These are phyloP conservation scores for Fusarium sp. DNA, from an alignment of 2,329 filamentous ascomycete species.

Conservation along the genomic window DNA sequence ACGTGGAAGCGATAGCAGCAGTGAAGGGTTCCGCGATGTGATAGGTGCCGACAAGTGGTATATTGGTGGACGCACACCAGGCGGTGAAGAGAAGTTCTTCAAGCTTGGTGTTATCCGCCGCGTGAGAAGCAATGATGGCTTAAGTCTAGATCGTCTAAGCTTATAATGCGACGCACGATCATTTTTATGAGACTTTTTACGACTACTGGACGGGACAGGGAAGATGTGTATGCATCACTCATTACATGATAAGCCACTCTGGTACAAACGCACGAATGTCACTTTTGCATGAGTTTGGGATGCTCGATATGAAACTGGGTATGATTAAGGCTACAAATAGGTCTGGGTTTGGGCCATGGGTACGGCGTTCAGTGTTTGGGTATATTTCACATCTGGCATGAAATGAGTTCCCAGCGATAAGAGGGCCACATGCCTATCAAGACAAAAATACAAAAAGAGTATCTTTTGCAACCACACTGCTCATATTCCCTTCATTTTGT, in stretches of 20 bases:
- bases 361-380: conserved; percentile 29
- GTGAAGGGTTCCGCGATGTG: conserved; percentile 79
- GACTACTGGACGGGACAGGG: not conserved
- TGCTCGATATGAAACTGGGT: conserved; percentile 22
- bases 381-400: conserved; percentile 12
- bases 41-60: conserved; percentile 82
- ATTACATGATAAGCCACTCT: conserved; percentile 11
- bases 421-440: conserved; percentile 13
- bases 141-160: conserved; percentile 80
- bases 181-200: not conserved
- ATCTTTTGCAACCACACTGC: conserved; percentile 15
- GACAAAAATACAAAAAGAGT: conserved; percentile 35
- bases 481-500: not conserved
- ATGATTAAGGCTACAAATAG: conserved; percentile 7
- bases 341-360: conserved; percentile 13
- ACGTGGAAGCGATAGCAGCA: conserved; percentile 78
- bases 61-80: conserved; percentile 79
- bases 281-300: conserved; percentile 4
- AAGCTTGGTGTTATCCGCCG: conserved; percentile 80
- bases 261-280: conserved; percentile 19
- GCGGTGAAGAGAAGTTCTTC: conserved; percentile 83
- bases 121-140: conserved; percentile 76
- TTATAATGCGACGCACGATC: conserved; percentile 57
- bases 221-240: conserved; percentile 5
- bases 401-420: conserved; percentile 5